These are phyloP conservation scores for Candida succiphila DNA, from an alignment of 805 yeast genomes.

Conservation along the genomic window DNA sequence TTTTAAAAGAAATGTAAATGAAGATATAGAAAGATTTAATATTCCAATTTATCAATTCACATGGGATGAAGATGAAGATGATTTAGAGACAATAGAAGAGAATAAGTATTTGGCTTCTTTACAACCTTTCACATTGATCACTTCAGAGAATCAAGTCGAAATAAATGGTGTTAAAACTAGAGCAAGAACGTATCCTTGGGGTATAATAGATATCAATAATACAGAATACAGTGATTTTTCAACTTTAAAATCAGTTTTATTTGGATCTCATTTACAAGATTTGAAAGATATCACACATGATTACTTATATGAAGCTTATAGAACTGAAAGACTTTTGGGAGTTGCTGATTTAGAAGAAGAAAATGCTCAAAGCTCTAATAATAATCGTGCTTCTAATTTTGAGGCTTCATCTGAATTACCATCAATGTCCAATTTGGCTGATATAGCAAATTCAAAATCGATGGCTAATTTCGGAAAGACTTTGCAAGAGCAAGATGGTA, in stretches of 20 bases:
- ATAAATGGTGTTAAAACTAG: slow-evolving; percentile 40
- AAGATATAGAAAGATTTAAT: slow-evolving; percentile 57
- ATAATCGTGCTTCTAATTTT: background rate
- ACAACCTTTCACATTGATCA: slow-evolving; percentile 70
- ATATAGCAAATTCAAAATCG: slow-evolving; percentile 27
- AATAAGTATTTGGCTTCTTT: slow-evolving; percentile 47
- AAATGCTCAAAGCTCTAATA: background rate
- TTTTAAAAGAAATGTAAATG: slow-evolving; percentile 50
- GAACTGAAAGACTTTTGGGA: slow-evolving; percentile 52
- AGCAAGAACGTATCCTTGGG: slow-evolving; percentile 74
- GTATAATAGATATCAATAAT: slow-evolving; percentile 45
- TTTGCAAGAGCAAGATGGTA: slow-evolving; percentile 3
- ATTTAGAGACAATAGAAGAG: slow-evolving; percentile 59
- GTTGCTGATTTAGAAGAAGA: slow-evolving; percentile 33
- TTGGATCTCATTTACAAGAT: slow-evolving; percentile 55
- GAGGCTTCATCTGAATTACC: slow-evolving; percentile 29
- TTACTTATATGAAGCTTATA: slow-evolving; percentile 50
- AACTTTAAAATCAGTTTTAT: slow-evolving; percentile 40
- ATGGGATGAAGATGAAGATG: slow-evolving; percentile 66
- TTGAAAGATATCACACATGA: slow-evolving; percentile 59
- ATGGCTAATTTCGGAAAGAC: slow-evolving; percentile 13
- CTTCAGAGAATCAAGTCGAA: slow-evolving; percentile 49
- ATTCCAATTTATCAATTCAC: slow-evolving; percentile 71
- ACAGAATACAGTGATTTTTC: slow-evolving; percentile 44
- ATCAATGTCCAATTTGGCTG: slow-evolving; percentile 56